Evolutionary conservation across 1,139 yeast species (phyloP), one percentile per base, ranked within the genome.

Genomic region (Nakaseomyces uthaithaninus): DNA sequence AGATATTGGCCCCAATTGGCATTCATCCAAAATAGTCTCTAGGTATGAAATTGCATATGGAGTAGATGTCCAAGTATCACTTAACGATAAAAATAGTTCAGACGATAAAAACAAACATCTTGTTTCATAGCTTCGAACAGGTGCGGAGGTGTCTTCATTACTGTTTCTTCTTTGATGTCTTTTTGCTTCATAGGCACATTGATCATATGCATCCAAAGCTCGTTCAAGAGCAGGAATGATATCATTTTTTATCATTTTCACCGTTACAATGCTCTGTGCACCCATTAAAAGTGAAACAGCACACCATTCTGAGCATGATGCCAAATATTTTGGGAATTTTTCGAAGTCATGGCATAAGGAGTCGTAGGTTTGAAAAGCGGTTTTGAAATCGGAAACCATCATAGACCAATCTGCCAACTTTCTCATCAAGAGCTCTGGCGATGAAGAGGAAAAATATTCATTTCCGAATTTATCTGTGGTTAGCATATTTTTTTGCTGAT

Each of bases 321-420:
- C 95, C 42, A 83, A 72, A 53, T 85, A 81, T 36, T 54, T 50
- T 2, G 60, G 60, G 28, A 43, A 48, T 11, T 44, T 36, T 26
- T 77, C 69, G 51, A 80, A 81, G 57, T 89, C 96, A 51, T 83
- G 81, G 48, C 80, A 80, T 28, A 87, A 69, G 43, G 85, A 60
- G 46, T 91, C 97, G 58, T 91, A 91, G 0, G 89, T 80, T 2
- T 84, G 70, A 55, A 83, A 81, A 7, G 97, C 93, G 47, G 78
- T 80, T 57, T 80, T 80, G 67, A 83, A 91, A 62, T 91, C 96
- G 36, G 89, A 75, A 18, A 89, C 65, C 75, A 91, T 84, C 52
- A 91, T 75, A 6, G 91, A 78, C 86, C 94, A 86, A 60, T 91
- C 98, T 0, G 94, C 97, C 33, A 91, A 65, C 54, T 83, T 82